Evolutionary conservation across 1,139 yeast genomes (phyloP).

Genomic region (Zhuliangozyma blackwelliae): DNA sequence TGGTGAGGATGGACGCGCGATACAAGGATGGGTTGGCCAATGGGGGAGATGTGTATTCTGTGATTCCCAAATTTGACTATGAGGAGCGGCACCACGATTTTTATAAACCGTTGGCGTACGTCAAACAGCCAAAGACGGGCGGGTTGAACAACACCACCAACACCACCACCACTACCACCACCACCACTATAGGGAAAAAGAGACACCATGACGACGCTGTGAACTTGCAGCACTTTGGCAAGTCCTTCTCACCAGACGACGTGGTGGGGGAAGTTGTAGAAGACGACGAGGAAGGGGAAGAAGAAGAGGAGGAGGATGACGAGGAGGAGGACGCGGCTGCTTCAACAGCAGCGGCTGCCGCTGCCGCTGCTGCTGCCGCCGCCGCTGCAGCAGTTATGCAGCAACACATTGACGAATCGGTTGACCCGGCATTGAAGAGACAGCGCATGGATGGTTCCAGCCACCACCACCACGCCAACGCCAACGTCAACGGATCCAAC

Average conservation of each 20-base stretch:
- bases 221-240: not conserved
- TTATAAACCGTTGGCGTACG: constrained; percentile 24
- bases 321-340: too few relatives aligned
- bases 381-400: not conserved
- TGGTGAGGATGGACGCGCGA: constrained; percentile 25
- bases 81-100: constrained; percentile 29
- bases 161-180: constrained; percentile 1
- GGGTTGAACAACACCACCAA: constrained; percentile 1
- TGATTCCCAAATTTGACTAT: constrained; percentile 33
- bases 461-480: constrained; percentile 2
- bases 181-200: constrained; percentile 10
- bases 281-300: constrained; percentile 1
- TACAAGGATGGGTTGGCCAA: constrained; percentile 24
- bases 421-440: constrained; percentile 29
- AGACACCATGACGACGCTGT: constrained; percentile 8
- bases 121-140: constrained; percentile 8
- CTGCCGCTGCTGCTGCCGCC: not conserved
- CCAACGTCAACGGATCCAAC: not conserved
- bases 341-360: not conserved
- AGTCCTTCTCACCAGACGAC: constrained; percentile 1
- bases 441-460: constrained; percentile 11
- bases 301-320: not conserved
- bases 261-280: not conserved
- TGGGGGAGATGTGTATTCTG: constrained; percentile 23
- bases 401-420: constrained; percentile 18